Evolutionary conservation across 1,139 yeast species (phyloP), one percentile per base, ranked within the genome.

Genomic region (Candida tunisiensis): DNA sequence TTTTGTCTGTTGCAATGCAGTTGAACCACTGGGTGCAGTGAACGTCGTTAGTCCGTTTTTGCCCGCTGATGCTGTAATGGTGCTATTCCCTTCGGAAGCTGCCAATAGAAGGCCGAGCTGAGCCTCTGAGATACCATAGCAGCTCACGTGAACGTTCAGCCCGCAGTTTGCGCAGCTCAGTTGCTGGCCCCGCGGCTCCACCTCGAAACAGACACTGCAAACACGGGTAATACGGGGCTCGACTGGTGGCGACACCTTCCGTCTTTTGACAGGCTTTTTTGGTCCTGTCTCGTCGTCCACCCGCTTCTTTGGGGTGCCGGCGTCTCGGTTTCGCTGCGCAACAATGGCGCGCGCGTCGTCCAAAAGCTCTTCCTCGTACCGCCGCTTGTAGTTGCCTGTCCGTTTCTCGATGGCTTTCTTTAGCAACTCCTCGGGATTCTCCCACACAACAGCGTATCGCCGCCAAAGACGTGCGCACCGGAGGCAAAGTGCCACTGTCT

Each of bases 391-490:
- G 24, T 2, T 13, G 8, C 7, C 15, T 15, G 10, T 11, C 8
- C 23, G 13, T 7, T 10, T 49, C 32, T 56, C 60, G 18, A 43
- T 60, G 34, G 45, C 57, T 32, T 65, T 71, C 43, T 61, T 65
- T 25, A 70, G 53, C 0, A 80, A 71, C 32, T 75, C 88, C 15
- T 55, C 45, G 0, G 94, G 93, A 26, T 69, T 70, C 38, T 74
- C 83, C 96, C 98, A 88, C n/a, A 61, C 60, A 1, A 79, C 74
- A 0, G 85, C 95, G 47, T 88, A 88, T 24, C 91, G 57, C 45
- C 94, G 62, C 98, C 98, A 88, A 23, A 88, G 49, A 32, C 74
- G 61, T 0, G 95, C 94, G 56, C 98, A 88, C 30, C 96, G 60
- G 26, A 65, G 55, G 47, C 98, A 88, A 11, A 88, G 55, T 0